Evolutionary conservation across 2,329 filamentous ascomycete genomes (phyloP), one percentile per base, ranked within the genome.

Genomic region (Fusarium metavorans): DNA sequence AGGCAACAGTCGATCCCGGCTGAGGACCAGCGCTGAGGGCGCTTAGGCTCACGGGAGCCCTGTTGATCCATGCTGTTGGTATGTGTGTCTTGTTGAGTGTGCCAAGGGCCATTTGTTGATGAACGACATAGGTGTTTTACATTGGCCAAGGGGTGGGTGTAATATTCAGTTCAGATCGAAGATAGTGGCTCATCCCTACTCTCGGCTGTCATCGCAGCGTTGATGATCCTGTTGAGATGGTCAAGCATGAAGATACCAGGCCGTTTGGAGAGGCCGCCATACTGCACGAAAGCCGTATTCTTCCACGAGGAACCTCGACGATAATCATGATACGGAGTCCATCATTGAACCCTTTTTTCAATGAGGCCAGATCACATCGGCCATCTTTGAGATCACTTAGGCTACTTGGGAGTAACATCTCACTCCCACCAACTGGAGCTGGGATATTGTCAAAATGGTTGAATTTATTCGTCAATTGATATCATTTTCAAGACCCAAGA

Each of bases 401-500:
- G 20, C 20, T 20, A 20, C 20, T 20, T 20, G 20, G 20, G 20
- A 20, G 20, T 10, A 52, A n/a, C 58, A 32, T 60, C 6, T 20
- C 32, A 25, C 35, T 20, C 5, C 35, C 7, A 30, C 20, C 34
- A 65, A 45, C 16, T 34, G 60, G n/a, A 35, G 25, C 23, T 48
- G 23, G 43, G 25, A n/a, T 6, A 30, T 4, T 30, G 25, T 52
- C 48, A 52, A 50, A 11, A 30, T 52, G 25, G 23, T 57, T 70
- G 48, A 23, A 56, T 10, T 62, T 25, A 23, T 35, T 64, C 45
- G 39, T 73, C 35, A 16, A 67, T 64, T 67, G 58, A 66, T 73
- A 57, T 68, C 69, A 70, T 62, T 75, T 64, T 74, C 57, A 54
- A 27, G 67, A 39, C 73, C 52, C 73, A 56, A 66, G 52, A 61